Evolutionary conservation across 305 asterid genomes (phyloP).

Genomic region (Fraxinus nigra): DNA sequence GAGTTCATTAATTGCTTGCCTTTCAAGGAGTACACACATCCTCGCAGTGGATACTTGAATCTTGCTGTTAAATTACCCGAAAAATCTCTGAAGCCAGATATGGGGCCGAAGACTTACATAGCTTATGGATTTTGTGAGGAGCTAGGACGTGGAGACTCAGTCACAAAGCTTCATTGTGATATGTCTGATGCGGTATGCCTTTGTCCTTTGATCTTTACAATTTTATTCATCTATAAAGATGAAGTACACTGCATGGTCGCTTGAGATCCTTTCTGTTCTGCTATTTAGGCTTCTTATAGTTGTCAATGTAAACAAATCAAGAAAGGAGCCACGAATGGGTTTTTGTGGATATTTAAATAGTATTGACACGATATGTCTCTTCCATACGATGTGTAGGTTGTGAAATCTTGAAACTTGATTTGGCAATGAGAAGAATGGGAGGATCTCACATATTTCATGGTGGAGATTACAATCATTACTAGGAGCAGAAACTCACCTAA

Average conservation of each 20-base stretch:
- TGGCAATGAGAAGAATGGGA: not conserved
- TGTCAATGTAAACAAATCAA: not conserved
- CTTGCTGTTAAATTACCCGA: slow-evolving; percentile 53
- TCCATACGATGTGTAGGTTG: not conserved
- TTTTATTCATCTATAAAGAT: not conserved
- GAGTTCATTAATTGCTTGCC: slow-evolving; percentile 68
- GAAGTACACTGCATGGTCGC: not conserved
- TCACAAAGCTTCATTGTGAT: slow-evolving; percentile 70
- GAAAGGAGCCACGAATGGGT: not conserved
- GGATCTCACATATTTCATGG: not conserved
- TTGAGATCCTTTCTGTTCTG: not conserved
- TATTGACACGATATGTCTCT: not conserved
- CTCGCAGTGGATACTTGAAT: slow-evolving; percentile 46
- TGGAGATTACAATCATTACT: not conserved
- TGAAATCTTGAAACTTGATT: not conserved
- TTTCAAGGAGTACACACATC: slow-evolving; percentile 66
- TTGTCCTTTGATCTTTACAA: not conserved
- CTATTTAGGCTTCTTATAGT: not conserved
- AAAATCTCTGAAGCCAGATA: slow-evolving; percentile 48
- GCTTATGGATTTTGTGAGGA: slow-evolving; percentile 62
- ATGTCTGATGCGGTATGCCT: slow-evolving; percentile 68
- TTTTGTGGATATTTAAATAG: not conserved
- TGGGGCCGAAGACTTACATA: slow-evolving; percentile 76
- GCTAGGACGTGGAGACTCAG: slow-evolving; percentile 77
- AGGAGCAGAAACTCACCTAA: not conserved